These are phyloP conservation scores for Monilinia laxa DNA, from an alignment of 2,329 filamentous ascomycete genomes.

Conservation along the genomic window DNA sequence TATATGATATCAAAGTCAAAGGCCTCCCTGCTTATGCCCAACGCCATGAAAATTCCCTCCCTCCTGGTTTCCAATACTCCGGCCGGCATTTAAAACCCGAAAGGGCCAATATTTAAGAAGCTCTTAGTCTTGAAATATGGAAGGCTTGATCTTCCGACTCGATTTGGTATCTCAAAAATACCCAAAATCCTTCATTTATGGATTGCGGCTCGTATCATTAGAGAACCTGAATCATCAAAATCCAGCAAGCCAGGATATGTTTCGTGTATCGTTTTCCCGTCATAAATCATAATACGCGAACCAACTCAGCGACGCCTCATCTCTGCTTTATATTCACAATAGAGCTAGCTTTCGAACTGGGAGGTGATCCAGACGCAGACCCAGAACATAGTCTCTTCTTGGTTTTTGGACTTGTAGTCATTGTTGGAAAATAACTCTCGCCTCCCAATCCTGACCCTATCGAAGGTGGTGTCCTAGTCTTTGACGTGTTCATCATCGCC, in stretches of 20 bases:
- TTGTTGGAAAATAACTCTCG: conserved; percentile 32
- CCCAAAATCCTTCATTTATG: neutral
- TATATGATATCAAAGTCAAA: neutral
- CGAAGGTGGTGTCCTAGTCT: conserved; percentile 49
- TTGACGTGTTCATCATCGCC: conserved; percentile 47
- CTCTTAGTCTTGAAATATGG: neutral
- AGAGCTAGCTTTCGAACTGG: conserved; percentile 34
- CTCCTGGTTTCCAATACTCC: neutral
- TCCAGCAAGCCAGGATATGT: conserved; percentile 10
- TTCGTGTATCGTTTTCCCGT: conserved; percentile 7
- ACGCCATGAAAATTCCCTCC: neutral
- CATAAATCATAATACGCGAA: conserved; percentile 23
- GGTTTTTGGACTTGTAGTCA: conserved; percentile 25
- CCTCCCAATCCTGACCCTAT: conserved; percentile 12
- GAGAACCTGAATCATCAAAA: neutral
- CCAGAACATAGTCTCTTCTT: conserved; percentile 28
- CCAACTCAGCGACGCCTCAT: conserved; percentile 18
- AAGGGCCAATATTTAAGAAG: neutral
- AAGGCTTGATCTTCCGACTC: neutral
- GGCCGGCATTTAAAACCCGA: neutral
- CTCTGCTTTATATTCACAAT: conserved; percentile 35
- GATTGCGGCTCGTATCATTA: neutral
- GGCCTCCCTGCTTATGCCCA: neutral
- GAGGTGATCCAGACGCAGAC: conserved; percentile 29
- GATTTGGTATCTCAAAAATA: neutral